These are phyloP conservation scores for Aspergillus nanangensis DNA, from an alignment of 495 filamentous ascomycete genomes.

Conservation along the genomic window DNA sequence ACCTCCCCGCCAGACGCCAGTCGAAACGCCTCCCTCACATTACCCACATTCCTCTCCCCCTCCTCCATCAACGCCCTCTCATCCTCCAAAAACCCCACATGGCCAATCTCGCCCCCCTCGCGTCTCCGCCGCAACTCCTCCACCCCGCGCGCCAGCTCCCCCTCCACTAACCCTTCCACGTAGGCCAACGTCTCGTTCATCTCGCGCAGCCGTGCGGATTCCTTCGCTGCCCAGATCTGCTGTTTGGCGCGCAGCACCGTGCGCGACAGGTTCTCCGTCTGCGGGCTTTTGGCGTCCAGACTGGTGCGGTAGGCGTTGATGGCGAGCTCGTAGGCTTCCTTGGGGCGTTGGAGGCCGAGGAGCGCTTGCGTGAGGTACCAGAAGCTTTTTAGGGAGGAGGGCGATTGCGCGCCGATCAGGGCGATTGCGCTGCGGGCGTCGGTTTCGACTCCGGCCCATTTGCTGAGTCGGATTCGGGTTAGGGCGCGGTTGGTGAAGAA, in stretches of 20 bases:
- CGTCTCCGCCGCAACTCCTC: conserved; percentile 38
- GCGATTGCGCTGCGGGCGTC: conserved; percentile 74
- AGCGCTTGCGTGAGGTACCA: conserved; percentile 83
- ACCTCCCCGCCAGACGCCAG: conserved; percentile 56
- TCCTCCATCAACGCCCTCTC: conserved; percentile 39
- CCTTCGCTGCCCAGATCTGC: conserved; percentile 46
- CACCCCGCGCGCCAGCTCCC: conserved; percentile 54
- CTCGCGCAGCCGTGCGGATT: conserved; percentile 42
- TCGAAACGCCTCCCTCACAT: conserved; percentile 41
- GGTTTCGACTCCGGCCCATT: conserved; percentile 70
- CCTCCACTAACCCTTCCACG: conserved; percentile 45
- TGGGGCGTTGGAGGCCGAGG: conserved; percentile 65
- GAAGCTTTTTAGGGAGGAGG: conserved; percentile 65
- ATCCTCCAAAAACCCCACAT: conserved; percentile 41
- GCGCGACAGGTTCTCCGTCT: conserved; percentile 58
- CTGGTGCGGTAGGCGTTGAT: conserved; percentile 71
- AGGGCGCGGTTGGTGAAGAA: conserved; percentile 85
- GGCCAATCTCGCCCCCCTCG: conserved; percentile 42
- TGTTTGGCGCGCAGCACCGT: conserved; percentile 77
- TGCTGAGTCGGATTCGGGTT: conserved; percentile 66
- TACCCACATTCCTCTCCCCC: conserved; percentile 46
- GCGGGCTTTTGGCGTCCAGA: conserved; percentile 51
- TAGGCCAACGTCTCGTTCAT: conserved; percentile 42
- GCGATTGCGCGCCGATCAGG: conserved; percentile 51
- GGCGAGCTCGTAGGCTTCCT: conserved; percentile 70